These are phyloP conservation scores for barley (Hordeum vulgare) DNA, from an alignment of 176 grass and related monocot genomes.

Conservation along the genomic window MorexV3_pseudomolecules_assembly NC_058524.1:615079860-615080359, in stretches of 20 bases:
- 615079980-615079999: too few relatives aligned
- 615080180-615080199: neutral
- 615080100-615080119: neutral
- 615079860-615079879: too few relatives aligned
- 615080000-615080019: neutral
- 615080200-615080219: neutral
- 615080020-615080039: neutral
- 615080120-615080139: neutral
- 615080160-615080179: neutral
- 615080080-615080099: neutral
- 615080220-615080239: constrained; percentile 34
- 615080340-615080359: neutral
- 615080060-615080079: neutral
- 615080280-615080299: constrained; percentile 32
- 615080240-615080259: constrained; percentile 7
- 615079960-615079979: too few relatives aligned
- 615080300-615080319: constrained; percentile 48
- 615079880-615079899: too few relatives aligned
- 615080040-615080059: neutral
- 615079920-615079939: too few relatives aligned
- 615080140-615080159: neutral
- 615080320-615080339: neutral
- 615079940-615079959: too few relatives aligned
- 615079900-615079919: too few relatives aligned
- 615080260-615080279: constrained; percentile 5